phyloP scores from a whole-genome alignment of 225 moss, liverwort and hornwort genomes.

The Polytrichum commune region DNA sequence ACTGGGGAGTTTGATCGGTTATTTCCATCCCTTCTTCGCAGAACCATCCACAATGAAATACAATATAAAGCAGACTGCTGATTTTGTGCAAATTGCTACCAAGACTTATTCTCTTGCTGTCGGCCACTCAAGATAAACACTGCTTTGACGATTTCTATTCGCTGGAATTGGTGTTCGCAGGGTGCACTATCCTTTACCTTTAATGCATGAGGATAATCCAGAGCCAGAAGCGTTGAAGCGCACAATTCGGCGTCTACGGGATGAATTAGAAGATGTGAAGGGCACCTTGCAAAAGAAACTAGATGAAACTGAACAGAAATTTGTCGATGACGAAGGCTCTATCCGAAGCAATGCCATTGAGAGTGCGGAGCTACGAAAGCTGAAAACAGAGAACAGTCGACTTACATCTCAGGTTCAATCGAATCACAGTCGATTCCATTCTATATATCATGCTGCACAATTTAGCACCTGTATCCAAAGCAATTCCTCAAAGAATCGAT shows the following conservation, averaged over 20 bases:
- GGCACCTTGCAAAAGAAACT: constrained; percentile 43
- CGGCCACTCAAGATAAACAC: too few relatives aligned
- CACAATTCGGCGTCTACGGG: constrained; percentile 68
- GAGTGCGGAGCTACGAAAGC: constrained; percentile 31
- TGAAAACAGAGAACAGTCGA: constrained; percentile 47
- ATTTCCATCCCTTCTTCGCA: not conserved
- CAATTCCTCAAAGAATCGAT: too few relatives aligned
- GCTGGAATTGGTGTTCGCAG: constrained; percentile 17
- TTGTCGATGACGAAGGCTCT: constrained; percentile 47
- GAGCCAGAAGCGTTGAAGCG: constrained; percentile 59
- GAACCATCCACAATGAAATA: not conserved
- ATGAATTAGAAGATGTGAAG: constrained; percentile 64
- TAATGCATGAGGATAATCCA: constrained; percentile 68
- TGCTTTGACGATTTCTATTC: too few relatives aligned
- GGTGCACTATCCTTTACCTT: constrained; percentile 90
- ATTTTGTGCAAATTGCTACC: not conserved
- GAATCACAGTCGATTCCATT: not conserved
- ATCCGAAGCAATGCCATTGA: constrained; percentile 26
- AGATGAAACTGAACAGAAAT: constrained; percentile 34
- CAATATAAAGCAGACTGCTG: not conserved
- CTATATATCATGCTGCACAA: too few relatives aligned
- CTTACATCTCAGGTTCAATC: constrained; percentile 48
- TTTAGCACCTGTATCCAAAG: too few relatives aligned
- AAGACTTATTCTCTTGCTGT: too few relatives aligned
- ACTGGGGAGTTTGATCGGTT: constrained; percentile 86